Evolutionary conservation across 208 protist species (phyloP), one percentile per base, ranked within the genome.

Genomic region (Leishmania guyanensis): DNA sequence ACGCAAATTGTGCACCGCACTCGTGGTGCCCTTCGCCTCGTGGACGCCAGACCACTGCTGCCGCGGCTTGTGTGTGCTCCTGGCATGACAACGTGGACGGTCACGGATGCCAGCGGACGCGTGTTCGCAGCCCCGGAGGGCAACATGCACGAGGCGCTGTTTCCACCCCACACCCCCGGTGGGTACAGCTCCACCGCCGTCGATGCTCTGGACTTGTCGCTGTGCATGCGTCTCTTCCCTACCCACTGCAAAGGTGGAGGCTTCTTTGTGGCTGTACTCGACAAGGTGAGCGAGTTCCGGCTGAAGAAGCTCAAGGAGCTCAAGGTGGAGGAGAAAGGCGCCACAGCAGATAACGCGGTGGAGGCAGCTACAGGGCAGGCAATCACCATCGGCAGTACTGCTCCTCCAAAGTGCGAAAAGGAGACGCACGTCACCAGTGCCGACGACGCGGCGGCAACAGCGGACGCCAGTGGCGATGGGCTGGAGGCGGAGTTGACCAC

Each of bases 191-290:
- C 89, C 20, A 79, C 90, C 16, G 88, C 87, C 0, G 91, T 95
- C 22, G 83, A 91, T 43, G 79, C n/a, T 50, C 33, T 86, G 26
- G 91, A 98, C 75, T 84, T 99, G 16, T 77, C 94, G 54, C 83
- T 89, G n/a, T 98, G 95, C 81, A 95, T 99, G 90, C 93, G 99
- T 39, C 81, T 99, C 14, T 91, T 99, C 54, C 98, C 99, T 33
- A 98, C 96, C 53, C 83, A 97, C 77, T 97, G 98, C 85, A 94
- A 99, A 72, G 98, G 96, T 69, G 99, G 99, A 60, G 98, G 98
- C 70, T 99, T 99, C 92, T 99, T 99, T 84, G 94, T 99, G 29
- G 97, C 99, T 12, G 96, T 99, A 46, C 85, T 99, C 6, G 90
- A 96, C 75, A 98, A 98, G 86, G 91, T 95, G 1, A 87, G 64